A percentile compares a stretch with the other conserved stretches of the same genome.
phyloP scores from a whole-genome alignment of 306 rosid species.

The Luffa acutangula region DNA sequence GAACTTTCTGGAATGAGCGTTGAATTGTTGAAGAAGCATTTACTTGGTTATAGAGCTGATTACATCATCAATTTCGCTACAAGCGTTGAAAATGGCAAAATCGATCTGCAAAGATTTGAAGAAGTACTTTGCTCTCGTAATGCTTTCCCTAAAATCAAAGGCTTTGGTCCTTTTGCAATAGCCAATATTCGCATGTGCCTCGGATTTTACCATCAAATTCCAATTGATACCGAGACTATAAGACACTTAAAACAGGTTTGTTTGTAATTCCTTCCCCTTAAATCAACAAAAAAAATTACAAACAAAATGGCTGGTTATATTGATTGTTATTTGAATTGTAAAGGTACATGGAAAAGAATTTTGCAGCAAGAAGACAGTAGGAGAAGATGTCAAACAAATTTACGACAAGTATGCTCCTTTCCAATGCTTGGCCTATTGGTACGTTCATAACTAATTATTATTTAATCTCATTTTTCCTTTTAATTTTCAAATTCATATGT shows the following conservation, averaged over 20 bases:
- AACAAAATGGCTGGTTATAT: too few species aligned
- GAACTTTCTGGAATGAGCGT: conserved; percentile 9
- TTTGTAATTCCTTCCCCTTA: too few species aligned
- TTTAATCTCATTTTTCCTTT: background rate
- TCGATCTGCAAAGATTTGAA: background rate
- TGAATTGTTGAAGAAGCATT: background rate
- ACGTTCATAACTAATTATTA: background rate
- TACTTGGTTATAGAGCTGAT: conserved; percentile 17
- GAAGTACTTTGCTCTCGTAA: background rate
- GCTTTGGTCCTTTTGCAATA: conserved; percentile 18
- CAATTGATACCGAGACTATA: conserved; percentile 20
- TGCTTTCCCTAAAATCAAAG: conserved; percentile 10
- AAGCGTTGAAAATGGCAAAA: background rate
- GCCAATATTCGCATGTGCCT: conserved; percentile 24
- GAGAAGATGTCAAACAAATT: background rate
- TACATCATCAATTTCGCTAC: conserved; percentile 11
- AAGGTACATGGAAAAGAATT: conserved; percentile 15
- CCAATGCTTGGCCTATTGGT: conserved; percentile 31
- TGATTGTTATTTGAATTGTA: background rate
- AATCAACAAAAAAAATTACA: too few species aligned
- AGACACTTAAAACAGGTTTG: conserved; percentile 22
- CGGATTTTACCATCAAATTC: conserved; percentile 17
- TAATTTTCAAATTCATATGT: background rate
- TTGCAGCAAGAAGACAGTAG: background rate
- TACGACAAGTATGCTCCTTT: conserved; percentile 23